A percentile compares a stretch with the other conserved stretches of the same genome.
Evolutionary conservation across 495 filamentous ascomycete species (phyloP).

Genomic region (Xylaria cubensis): DNA sequence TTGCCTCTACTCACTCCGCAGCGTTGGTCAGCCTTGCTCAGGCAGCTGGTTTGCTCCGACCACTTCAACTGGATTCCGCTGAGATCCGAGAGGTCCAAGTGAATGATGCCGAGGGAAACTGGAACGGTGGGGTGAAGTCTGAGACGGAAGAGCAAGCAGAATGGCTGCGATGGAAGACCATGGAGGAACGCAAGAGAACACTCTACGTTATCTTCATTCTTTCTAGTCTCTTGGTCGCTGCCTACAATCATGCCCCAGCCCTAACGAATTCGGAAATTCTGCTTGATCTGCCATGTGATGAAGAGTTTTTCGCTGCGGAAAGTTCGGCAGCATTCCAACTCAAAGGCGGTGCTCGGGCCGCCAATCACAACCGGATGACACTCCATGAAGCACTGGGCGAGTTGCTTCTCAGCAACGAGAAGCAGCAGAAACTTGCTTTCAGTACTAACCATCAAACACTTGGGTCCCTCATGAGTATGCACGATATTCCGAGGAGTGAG

Average conservation of each 20-base stretch:
- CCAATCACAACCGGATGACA: slow-evolving; percentile 70
- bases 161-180: slow-evolving; percentile 87
- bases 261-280: slow-evolving; percentile 94
- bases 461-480: slow-evolving; percentile 50
- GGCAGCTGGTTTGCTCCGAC: slow-evolving; percentile 76
- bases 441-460: slow-evolving; percentile 53
- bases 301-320: slow-evolving; percentile 89
- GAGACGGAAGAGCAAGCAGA: slow-evolving; percentile 76
- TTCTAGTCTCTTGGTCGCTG: slow-evolving; percentile 88
- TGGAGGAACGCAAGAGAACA: slow-evolving; percentile 93
- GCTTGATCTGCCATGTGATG: slow-evolving; percentile 91
- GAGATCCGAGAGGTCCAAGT: slow-evolving; percentile 48
- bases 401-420: slow-evolving; percentile 80
- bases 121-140: slow-evolving; percentile 51
- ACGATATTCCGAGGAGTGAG: slow-evolving; percentile 65
- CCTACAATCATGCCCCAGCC: slow-evolving; percentile 89
- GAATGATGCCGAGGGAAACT: slow-evolving; percentile 56
- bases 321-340: slow-evolving; percentile 77
- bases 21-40: slow-evolving; percentile 90
- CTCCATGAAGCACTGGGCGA: slow-evolving; percentile 80
- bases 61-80: slow-evolving; percentile 51
- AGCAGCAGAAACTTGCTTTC: slow-evolving; percentile 62
- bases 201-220: slow-evolving; percentile 90
- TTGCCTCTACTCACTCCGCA: slow-evolving; percentile 89
- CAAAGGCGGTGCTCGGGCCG: slow-evolving; percentile 70